These are phyloP conservation scores for Teratosphaeria viscida DNA, from an alignment of 2,329 filamentous ascomycete species.

Conservation along the genomic window DNA sequence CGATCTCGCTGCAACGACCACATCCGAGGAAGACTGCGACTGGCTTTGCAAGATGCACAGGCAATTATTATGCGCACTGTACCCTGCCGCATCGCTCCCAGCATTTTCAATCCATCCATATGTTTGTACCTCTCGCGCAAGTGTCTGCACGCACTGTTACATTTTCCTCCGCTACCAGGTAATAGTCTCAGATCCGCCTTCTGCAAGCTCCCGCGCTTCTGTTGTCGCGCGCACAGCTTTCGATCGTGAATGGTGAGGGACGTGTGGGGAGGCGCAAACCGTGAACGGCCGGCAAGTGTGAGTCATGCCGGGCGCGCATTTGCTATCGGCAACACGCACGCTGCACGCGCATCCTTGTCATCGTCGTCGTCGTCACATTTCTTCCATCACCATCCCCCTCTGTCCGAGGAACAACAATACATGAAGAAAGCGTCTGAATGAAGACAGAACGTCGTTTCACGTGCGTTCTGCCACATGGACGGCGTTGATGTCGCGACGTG, in stretches of 20 bases:
- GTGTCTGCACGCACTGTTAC: background rate
- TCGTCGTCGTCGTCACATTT: background rate
- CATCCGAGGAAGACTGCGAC: background rate
- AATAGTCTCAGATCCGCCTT: background rate
- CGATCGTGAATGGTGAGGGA: background rate
- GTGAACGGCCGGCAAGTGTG: background rate
- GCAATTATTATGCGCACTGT: background rate
- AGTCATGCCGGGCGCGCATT: background rate
- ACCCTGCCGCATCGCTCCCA: background rate
- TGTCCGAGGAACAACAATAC: background rate
- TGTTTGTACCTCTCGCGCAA: background rate
- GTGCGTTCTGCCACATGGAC: background rate
- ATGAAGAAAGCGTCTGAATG: background rate
- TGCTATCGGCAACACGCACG: background rate
- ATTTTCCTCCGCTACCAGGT: background rate
- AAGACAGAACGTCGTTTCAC: background rate
- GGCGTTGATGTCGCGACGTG: background rate
- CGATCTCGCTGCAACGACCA: background rate
- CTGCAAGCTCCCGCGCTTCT: background rate
- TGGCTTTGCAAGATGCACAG: background rate
- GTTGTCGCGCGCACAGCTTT: background rate
- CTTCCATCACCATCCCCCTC: background rate
- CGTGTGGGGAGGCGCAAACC: background rate
- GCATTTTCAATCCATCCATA: background rate
- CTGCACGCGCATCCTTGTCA: background rate